Evolutionary conservation across 1,139 yeast genomes (phyloP).

Genomic region (Taphrina betulina): DNA sequence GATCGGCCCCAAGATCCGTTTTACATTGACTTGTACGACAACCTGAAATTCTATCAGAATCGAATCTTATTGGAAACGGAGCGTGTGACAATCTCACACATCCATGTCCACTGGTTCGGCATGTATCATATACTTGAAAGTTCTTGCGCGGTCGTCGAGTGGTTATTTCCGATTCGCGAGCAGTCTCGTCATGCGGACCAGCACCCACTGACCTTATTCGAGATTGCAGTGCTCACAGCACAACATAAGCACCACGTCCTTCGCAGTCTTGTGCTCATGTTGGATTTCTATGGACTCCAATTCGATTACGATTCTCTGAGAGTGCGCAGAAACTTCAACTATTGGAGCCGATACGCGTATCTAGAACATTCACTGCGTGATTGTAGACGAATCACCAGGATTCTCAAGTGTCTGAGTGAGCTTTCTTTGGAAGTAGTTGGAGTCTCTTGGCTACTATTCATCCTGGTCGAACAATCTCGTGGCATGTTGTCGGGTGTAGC

Average conservation of each 20-base stretch:
- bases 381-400: constrained; percentile 17
- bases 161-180: constrained; percentile 26
- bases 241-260: neutral
- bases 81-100: constrained; percentile 5
- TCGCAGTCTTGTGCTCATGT: constrained; percentile 19
- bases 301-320: neutral
- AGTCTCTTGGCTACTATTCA: constrained; percentile 10
- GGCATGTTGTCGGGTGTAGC: neutral
- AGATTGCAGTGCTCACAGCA: constrained; percentile 1
- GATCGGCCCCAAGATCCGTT: neutral
- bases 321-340: constrained; percentile 7
- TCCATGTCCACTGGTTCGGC: constrained; percentile 15
- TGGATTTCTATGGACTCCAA: constrained; percentile 27
- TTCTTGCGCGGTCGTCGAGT: constrained; percentile 18
- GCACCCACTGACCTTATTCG: constrained; percentile 4
- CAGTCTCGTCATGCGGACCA: constrained; percentile 11
- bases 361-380: constrained; percentile 1
- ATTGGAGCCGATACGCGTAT: constrained; percentile 5
- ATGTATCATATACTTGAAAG: constrained; percentile 10
- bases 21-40: neutral
- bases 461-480: constrained; percentile 9
- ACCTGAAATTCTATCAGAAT: constrained; percentile 15
- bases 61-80: constrained; percentile 11
- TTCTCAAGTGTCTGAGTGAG: constrained; percentile 18
- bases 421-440: constrained; percentile 3